These are phyloP conservation scores for Cryphonectria radicalis DNA, from an alignment of 2,329 filamentous ascomycete genomes.

Conservation along the genomic window DNA sequence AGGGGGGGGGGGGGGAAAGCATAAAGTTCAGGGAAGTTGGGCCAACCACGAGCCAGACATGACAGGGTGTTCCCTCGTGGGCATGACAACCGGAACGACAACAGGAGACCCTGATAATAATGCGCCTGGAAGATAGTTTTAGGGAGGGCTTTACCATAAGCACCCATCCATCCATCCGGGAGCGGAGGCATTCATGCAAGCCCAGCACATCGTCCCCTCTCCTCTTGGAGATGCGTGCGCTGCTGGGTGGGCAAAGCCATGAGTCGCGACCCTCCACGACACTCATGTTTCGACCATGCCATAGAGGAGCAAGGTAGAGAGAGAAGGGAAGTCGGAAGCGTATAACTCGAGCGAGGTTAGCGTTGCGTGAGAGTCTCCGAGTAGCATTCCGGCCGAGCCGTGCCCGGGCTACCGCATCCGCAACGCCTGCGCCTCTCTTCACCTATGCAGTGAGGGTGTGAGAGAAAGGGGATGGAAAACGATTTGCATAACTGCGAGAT, in stretches of 20 bases:
- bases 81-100: neutral
- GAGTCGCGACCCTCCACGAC: neutral
- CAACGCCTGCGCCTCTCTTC: neutral
- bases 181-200: neutral
- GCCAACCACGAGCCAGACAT: neutral
- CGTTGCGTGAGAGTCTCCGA: neutral
- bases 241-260: neutral
- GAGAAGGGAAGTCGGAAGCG: neutral
- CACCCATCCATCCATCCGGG: too few species aligned
- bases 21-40: neutral
- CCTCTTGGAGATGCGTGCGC: neutral
- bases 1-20: neutral
- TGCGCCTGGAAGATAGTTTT: neutral
- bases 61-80: neutral
- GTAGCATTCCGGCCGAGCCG: neutral
- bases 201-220: neutral
- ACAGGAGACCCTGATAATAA: neutral
- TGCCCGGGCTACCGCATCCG: neutral
- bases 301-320: neutral
- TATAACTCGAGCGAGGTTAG: neutral
- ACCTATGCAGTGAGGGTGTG: neutral
- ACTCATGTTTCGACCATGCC: neutral
- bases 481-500: neutral
- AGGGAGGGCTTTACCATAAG: too few species aligned
- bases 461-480: neutral